Evolutionary conservation across 2,329 filamentous ascomycete genomes (phyloP), one percentile per base, ranked within the genome.

Genomic region (Pseudogymnoascus sp.): DNA sequence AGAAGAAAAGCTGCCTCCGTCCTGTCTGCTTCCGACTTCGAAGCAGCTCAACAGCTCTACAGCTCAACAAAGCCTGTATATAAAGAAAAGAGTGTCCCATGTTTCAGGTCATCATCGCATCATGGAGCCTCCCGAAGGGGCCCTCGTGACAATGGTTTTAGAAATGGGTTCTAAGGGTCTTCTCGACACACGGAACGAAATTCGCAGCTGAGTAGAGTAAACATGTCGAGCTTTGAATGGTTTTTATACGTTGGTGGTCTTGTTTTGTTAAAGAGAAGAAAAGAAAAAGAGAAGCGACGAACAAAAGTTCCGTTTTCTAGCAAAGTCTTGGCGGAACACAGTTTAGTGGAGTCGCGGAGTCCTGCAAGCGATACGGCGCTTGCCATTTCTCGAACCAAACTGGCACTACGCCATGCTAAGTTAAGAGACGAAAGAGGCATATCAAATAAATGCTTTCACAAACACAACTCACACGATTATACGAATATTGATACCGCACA

Each of bases 61-160:
- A n/a, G 40, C 42, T 64, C 54, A 63, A 11, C 61, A 59, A 64
- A 36, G 18, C 12, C 31, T 60, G 61, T 62, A n/a, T 16, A 62
- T 45, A 21, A 47, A 60, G 16, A 18, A 61, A 26, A 18, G 18
- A 63, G 71, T 86, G 84, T 86, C 75, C 80, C 83, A 81, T 77
- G 81, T 83, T 78, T 79, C 79, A 86, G 85, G 85, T 88, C 84
- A 83, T 86, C 84, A 83, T 77, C 83, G 78, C 75, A 79, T 88
- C 85, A 83, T 87, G 85, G 79, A 80, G 81, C 80, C 78, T 74
- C 76, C 75, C 68, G 69, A 61, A 74, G 78, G 77, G 80, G 78
- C 84, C 83, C 85, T 91, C 87, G 84, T 86, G 83, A 86, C 83
- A 83, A 90, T 87, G 87, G 88, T 91, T 91, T 91, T 91, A 88